phyloP scores from a whole-genome alignment of 2,329 filamentous ascomycete genomes.

The Neurospora sp. region DNA sequence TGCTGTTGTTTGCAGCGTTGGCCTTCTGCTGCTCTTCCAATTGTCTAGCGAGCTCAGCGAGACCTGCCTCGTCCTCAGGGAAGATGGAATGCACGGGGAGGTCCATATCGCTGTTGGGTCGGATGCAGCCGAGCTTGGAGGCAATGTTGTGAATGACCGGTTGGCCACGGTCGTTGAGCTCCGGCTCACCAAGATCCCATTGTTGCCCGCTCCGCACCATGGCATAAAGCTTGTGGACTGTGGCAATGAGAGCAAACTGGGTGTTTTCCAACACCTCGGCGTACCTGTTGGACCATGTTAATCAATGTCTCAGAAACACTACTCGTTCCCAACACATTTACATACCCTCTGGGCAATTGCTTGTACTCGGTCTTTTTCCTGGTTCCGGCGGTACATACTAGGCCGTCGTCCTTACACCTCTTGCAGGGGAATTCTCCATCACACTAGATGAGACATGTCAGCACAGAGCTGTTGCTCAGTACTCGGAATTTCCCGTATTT shows the following conservation, averaged over 20 bases:
- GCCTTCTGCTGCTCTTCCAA: constrained; percentile 38
- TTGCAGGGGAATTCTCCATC: constrained; percentile 58
- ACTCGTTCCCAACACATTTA: not conserved
- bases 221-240: constrained; percentile 54
- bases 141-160: constrained; percentile 58
- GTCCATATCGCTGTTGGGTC: constrained; percentile 50
- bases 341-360: constrained; percentile 50
- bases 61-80: constrained; percentile 50
- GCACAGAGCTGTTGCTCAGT: not conserved
- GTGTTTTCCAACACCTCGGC: constrained; percentile 57
- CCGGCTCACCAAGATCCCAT: constrained; percentile 54
- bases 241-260: constrained; percentile 53
- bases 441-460: constrained; percentile 32
- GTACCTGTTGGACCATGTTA: constrained; percentile 32
- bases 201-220: constrained; percentile 49
- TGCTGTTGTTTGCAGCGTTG: constrained; percentile 20
- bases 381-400: constrained; percentile 53
- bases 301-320: constrained; percentile 2
- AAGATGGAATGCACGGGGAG: constrained; percentile 48
- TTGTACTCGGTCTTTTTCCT: constrained; percentile 61
- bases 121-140: constrained; percentile 52
- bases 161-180: constrained; percentile 51
- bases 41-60: constrained; percentile 45
- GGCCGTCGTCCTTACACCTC: constrained; percentile 54
- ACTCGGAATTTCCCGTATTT: constrained; percentile 3